Base-by-base conservation (phyloP, 106 monocot genomes). In the Agapanthus africanus region DNA sequence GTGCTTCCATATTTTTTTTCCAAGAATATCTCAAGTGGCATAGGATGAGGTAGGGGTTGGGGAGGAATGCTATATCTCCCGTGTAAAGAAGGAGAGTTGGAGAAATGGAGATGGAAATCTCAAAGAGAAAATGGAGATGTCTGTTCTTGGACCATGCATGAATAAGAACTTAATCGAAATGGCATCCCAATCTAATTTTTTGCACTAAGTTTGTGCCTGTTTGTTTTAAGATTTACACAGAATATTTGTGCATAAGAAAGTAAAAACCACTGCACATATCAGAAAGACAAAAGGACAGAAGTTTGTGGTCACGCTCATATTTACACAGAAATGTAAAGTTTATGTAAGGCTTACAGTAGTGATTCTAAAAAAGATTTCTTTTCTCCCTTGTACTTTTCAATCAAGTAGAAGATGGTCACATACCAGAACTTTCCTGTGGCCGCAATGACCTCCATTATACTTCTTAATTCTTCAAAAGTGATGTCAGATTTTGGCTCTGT, bases 381-480 rank as follows among this genome's bases (percentile, higher is more conserved):
- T 56, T 16, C n/a, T n/a, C n/a, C n/a, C n/a, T 50, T 50, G 19
- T 50, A 56, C 30, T 30, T 56, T 34, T 62, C 2, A 46, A 25
- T 37, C 3, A 37, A 63, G 15, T 35, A 64, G 26, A 11, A 36
- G 5, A 64, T 10, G 64, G 25, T 25, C 67, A 63, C 73, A 71
- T 86, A 93, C 94, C 94, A 90, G 74, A 90, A 94, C 66, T 94
- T 94, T 28, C 94, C 94, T 25, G 94, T 87, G 40, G 80, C 73
- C 70, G 94, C 90, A 78, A 94, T 90, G 32, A 90, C 74, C 74
- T 85, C 83, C 60, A 95, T 79, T 60, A 95, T 85, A 21, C 57
- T 56, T 78, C 34, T 88, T 52, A 80, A 71, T 79, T 91, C 88
- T 65, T 81, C 84, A 37, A 71, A 65, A 59, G 71, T 76, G 47